phyloP scores from a whole-genome alignment of 192 early-diverging fungal genomes.

The Backusella tuberculispora region DNA sequence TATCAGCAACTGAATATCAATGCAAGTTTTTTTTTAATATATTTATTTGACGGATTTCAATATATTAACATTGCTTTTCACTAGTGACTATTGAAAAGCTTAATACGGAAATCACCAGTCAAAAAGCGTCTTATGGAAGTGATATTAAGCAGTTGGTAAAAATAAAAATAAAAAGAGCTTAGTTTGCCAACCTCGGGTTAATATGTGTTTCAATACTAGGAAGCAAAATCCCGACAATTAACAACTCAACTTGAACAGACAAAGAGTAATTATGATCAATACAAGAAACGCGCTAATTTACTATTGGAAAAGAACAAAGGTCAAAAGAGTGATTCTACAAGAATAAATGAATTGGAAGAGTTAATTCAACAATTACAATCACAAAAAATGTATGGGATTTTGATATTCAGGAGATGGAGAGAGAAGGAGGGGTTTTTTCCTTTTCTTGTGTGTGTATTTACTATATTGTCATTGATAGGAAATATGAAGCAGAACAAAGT shows the following conservation, averaged over 20 bases:
- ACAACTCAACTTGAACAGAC: conserved; percentile 48
- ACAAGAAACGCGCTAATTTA: conserved; percentile 55
- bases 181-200: background rate
- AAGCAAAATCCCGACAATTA: conserved; percentile 51
- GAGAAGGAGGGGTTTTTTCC: background rate
- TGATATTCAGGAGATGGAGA: no score
- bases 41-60: background rate
- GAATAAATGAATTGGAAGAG: conserved; percentile 36
- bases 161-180: background rate
- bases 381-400: conserved; percentile 25
- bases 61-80: background rate
- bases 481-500: conserved; percentile 20
- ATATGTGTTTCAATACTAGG: conserved; percentile 34
- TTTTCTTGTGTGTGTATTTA: background rate
- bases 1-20: conserved; percentile 23
- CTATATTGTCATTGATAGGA: conserved; percentile 23
- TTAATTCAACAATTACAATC: conserved; percentile 35
- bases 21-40: conserved; percentile 29
- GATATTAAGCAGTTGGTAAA: conserved; percentile 22
- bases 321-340: conserved; percentile 6
- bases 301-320: conserved; percentile 47
- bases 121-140: conserved; percentile 1
- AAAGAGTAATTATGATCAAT: conserved; percentile 58
- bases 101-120: conserved; percentile 19
- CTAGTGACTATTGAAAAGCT: conserved; percentile 6